phyloP scores from a whole-genome alignment of 495 filamentous ascomycete genomes.

The Alectoria sarmentosa region DNA sequence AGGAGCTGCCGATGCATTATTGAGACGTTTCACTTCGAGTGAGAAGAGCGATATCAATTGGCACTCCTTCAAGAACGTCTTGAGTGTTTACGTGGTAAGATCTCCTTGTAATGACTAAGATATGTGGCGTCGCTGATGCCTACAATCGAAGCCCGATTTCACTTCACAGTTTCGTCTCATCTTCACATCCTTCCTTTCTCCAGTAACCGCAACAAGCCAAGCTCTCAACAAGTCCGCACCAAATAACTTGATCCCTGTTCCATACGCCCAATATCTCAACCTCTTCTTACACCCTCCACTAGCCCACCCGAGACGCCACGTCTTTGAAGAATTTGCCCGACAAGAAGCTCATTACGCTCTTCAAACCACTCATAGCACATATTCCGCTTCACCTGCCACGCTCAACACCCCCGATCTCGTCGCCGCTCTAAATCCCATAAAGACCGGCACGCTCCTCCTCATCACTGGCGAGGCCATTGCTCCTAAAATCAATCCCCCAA shows the following conservation, averaged over 20 bases:
- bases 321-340: neutral
- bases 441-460: slow-evolving; percentile 1
- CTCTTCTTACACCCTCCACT: slow-evolving; percentile 1
- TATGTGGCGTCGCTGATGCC: neutral
- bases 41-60: neutral
- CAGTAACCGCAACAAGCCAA: neutral
- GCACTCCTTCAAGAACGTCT: neutral
- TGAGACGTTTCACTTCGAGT: neutral
- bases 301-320: neutral
- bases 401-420: neutral
- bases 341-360: slow-evolving; percentile 2
- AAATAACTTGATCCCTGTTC: neutral
- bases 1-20: neutral
- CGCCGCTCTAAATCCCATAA: neutral
- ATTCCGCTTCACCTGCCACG: neutral
- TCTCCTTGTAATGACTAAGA: neutral
- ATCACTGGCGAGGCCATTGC: neutral
- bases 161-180: neutral
- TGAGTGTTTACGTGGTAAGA: neutral
- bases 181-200: neutral
- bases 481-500: neutral
- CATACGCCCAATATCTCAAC: slow-evolving; percentile 1
- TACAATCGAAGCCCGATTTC: neutral
- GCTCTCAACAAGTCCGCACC: neutral
- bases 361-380: neutral